Percentiles rank a stretch among this genome's conserved stretches.
Conservation (phyloP, 2,329 filamentous ascomycete species). For the Aureobasidium lini region DNA sequence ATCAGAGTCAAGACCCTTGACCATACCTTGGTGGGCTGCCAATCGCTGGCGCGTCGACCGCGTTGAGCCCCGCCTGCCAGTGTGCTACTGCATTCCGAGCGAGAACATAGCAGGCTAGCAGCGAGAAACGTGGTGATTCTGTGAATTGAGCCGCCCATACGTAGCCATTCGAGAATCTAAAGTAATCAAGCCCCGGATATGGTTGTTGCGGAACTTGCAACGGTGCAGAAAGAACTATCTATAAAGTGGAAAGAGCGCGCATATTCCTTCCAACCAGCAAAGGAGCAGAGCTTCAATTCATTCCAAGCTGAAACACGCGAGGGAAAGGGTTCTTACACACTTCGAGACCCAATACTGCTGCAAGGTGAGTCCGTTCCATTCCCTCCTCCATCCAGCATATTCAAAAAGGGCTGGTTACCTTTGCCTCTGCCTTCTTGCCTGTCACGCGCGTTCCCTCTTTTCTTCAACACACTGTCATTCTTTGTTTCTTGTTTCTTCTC, state of each 20-base stretch:
- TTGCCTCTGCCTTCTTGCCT: not conserved
- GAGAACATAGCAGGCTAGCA: slow-evolving; percentile 2
- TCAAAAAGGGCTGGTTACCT: slow-evolving; percentile 7
- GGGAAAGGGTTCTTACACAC: slow-evolving; percentile 12
- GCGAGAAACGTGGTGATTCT: slow-evolving; percentile 6
- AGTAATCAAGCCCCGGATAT: slow-evolving; percentile 10
- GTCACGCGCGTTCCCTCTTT: slow-evolving; percentile 5
- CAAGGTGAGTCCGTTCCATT: slow-evolving; percentile 14
- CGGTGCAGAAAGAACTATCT: slow-evolving; percentile 5
- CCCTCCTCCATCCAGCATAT: not conserved
- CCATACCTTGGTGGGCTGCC: not conserved
- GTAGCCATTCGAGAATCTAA: slow-evolving; percentile 4
- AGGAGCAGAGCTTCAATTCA: slow-evolving; percentile 13
- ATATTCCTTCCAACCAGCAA: slow-evolving; percentile 10
- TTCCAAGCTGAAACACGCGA: slow-evolving; percentile 14
- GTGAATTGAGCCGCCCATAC: not conserved
- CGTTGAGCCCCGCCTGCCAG: slow-evolving; percentile 3
- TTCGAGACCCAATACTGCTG: slow-evolving; percentile 10
- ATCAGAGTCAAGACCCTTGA: slow-evolving; percentile 7
- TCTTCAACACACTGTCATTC: not conserved
- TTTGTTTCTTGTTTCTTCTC: slow-evolving; percentile 10
- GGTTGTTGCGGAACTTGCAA: slow-evolving; percentile 11
- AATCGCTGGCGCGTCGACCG: slow-evolving; percentile 3
- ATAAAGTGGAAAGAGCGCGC: slow-evolving; percentile 10
- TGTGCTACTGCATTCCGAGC: slow-evolving; percentile 12